These are phyloP conservation scores for Pythium volutum DNA, from an alignment of 352 stramenopile genomes.

Conservation along the genomic window DNA sequence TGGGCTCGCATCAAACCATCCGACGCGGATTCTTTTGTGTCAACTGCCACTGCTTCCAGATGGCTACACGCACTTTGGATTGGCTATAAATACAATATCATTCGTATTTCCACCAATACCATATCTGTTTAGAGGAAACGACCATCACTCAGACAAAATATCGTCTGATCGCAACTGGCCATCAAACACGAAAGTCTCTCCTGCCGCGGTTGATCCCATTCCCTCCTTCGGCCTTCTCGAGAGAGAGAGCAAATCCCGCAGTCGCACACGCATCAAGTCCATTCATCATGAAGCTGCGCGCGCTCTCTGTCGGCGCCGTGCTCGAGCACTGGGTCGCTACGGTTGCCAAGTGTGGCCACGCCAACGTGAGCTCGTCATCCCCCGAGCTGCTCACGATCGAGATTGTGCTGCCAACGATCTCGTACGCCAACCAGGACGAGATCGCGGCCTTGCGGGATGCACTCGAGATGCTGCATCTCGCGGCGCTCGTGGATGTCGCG, in stretches of 20 bases:
- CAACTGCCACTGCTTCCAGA: background rate
- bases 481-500: constrained; percentile 1
- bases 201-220: no score
- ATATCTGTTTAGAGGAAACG: no score
- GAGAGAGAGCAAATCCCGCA: background rate
- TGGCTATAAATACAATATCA: background rate
- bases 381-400: constrained; percentile 1
- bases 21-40: no score
- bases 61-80: background rate
- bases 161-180: background rate
- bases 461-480: constrained; percentile 16
- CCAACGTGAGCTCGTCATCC: constrained; percentile 6
- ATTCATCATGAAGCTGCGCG: constrained; percentile 11
- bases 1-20: no score
- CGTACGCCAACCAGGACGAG: background rate
- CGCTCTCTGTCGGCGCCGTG: constrained; percentile 13
- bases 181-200: no score
- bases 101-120: no score
- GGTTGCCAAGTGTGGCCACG: constrained; percentile 16
- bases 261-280: background rate
- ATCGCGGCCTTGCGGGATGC: constrained; percentile 13
- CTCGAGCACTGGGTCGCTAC: constrained; percentile 18
- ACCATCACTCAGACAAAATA: no score
- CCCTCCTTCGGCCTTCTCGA: no score
- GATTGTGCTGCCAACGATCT: constrained; percentile 15